Conservation (phyloP, 345 rosid species). For the Gossypium arboreum region DNA sequence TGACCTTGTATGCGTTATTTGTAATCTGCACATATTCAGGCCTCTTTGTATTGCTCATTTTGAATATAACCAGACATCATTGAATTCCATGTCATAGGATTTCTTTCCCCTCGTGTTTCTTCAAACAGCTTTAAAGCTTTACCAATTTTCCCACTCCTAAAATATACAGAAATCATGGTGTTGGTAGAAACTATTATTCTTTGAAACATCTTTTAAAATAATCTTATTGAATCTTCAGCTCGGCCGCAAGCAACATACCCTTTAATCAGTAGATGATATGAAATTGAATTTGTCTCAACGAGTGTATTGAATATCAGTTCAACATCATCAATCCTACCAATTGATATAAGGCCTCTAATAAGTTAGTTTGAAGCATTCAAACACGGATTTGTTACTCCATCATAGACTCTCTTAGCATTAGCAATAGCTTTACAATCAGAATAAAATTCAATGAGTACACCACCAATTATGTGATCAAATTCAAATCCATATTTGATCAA, state of each 20-base stretch:
- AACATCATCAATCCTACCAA: conserved; percentile 40
- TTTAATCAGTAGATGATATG: conserved; percentile 48
- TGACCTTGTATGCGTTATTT: conserved; percentile 36
- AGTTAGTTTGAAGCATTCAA: conserved; percentile 11
- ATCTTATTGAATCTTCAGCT: background rate
- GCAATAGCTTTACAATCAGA: too few relatives aligned
- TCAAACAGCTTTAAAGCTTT: too few relatives aligned
- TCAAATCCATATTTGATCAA: conserved; percentile 46
- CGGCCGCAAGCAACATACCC: conserved; percentile 26
- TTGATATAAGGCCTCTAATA: conserved; percentile 31
- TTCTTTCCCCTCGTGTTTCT: too few relatives aligned
- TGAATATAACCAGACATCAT: background rate
- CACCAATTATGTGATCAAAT: conserved; percentile 33
- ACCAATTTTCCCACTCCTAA: conserved; percentile 1
- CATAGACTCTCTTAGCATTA: too few relatives aligned
- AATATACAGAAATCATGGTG: conserved; percentile 46
- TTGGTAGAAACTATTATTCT: conserved; percentile 35
- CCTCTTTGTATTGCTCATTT: conserved; percentile 33
- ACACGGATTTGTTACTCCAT: too few relatives aligned
- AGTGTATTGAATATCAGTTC: conserved; percentile 35
- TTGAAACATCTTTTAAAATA: background rate
- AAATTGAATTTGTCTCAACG: conserved; percentile 25
- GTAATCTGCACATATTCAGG: conserved; percentile 26
- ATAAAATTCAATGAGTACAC: too few relatives aligned
- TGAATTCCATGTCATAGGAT: too few relatives aligned